Base-by-base conservation (phyloP, 2,329 filamentous ascomycete species). In the Monosporascus sp. region DNA sequence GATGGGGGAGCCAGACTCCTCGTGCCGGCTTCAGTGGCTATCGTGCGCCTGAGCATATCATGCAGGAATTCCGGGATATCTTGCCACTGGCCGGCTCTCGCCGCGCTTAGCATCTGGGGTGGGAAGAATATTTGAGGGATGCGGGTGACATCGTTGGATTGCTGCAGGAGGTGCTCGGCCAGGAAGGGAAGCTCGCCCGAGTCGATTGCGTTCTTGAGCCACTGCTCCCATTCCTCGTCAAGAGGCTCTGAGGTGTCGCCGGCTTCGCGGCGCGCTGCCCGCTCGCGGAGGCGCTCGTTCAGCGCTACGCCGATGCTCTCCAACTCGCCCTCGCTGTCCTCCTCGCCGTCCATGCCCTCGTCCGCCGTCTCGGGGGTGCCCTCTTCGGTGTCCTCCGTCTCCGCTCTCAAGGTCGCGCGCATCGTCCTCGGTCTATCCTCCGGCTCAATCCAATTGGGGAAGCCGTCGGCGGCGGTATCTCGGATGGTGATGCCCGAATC, bases 151-250 rank as follows among this genome's bases (percentile, higher is more conserved):
- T 67, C 68, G 61, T 59, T 65, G 50, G 59, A 61, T 56, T 69
- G 67, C 50, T 67, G 58, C 49, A 66, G 58, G 54, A 74, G 72
- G 50, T 76, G 72, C 46, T 75, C 73, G 5, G 73, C 70, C 25
- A 79, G 64, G 48, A 75, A 72, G 18, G 76, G 72, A 38, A 84
- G 69, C 51, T 80, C 73, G 54, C 84, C 85, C 6, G 80, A 76
- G 62, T 89, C 85, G 48, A 86, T 80, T 44, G 81, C 84, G 61
- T 85, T 83, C 69, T 89, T 89, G 55, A 89, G 72, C 81, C 85
- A 89, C 66, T 87, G 84, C 67, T 89, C 86, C 84, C 84, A 89
- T 61, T 86, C 84, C 57, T 86, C 84, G 63, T 89, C 85, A 59
- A 89, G 76, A 25, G 82, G 77, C 47, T 79, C 76, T 17, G 78